Evolutionary conservation across 345 rosid genomes (phyloP).

Genomic region (Moricandia arvensis): DNA sequence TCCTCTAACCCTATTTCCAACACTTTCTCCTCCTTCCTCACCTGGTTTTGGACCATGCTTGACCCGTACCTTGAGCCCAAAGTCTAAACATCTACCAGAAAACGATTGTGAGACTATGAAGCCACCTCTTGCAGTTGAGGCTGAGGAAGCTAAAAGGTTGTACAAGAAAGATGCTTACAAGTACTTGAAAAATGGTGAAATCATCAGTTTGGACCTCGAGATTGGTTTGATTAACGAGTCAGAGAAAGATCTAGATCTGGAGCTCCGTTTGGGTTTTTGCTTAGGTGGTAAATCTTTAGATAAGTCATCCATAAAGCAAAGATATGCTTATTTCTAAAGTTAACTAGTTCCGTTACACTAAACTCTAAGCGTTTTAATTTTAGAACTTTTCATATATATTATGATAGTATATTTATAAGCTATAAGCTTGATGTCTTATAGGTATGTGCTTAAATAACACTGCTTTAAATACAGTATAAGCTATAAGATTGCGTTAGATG

Average conservation of each 20-base stretch:
- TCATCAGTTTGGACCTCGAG: conserved; percentile 62
- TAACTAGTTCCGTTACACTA: not conserved
- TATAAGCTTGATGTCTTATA: no score
- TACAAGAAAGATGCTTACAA: conserved; percentile 41
- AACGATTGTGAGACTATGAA: conserved; percentile 11
- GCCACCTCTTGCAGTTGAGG: conserved; percentile 27
- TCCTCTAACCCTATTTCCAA: conserved; percentile 45
- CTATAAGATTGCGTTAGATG: no score
- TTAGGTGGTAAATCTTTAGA: conserved; percentile 25
- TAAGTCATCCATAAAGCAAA: not conserved
- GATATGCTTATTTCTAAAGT: conserved; percentile 1
- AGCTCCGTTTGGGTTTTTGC: conserved; percentile 84
- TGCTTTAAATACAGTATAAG: no score
- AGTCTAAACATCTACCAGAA: conserved; percentile 28
- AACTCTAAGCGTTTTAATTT: conserved; percentile 13
- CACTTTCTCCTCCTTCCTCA: conserved; percentile 41
- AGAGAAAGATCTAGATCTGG: conserved; percentile 74
- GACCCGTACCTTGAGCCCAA: conserved; percentile 32
- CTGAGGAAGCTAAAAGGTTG: conserved; percentile 31
- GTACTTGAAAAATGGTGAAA: conserved; percentile 41
- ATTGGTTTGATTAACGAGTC: conserved; percentile 52
- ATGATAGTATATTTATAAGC: no score
- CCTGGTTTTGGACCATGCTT: conserved; percentile 18
- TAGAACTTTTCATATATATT: not conserved
- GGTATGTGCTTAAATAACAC: no score